Evolutionary conservation across 495 filamentous ascomycete genomes (phyloP).

Genomic region (Penicillium cataractarum): DNA sequence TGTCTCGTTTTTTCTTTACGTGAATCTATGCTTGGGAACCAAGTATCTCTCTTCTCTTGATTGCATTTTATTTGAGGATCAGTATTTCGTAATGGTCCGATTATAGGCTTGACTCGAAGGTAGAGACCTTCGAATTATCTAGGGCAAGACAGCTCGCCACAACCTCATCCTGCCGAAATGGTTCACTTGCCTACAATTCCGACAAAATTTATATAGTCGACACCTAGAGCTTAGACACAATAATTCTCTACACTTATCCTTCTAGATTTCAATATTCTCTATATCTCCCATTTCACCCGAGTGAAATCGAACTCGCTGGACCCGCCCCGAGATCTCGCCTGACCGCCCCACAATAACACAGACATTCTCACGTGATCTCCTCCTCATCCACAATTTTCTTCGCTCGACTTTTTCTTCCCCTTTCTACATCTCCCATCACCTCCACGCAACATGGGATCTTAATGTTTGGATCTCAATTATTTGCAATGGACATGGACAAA

Average conservation of each 20-base stretch:
- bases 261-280: too few species aligned
- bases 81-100: not conserved
- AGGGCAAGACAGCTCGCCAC: too few species aligned
- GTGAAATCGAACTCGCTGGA: not conserved
- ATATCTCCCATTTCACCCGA: too few species aligned
- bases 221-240: too few species aligned
- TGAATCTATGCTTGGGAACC: slow-evolving; percentile 1
- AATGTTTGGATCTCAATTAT: slow-evolving; percentile 10
- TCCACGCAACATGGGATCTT: slow-evolving; percentile 5
- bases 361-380: slow-evolving; percentile 4
- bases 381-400: slow-evolving; percentile 16
- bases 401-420: slow-evolving; percentile 14
- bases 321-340: not conserved
- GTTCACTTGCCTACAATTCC: too few species aligned
- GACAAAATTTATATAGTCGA: too few species aligned
- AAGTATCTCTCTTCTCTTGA: slow-evolving; percentile 3
- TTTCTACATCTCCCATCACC: slow-evolving; percentile 7
- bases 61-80: not conserved
- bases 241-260: too few species aligned
- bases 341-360: not conserved
- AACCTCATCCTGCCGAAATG: too few species aligned
- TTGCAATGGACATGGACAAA: not conserved
- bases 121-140: not conserved
- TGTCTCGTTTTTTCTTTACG: not conserved
- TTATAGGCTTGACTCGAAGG: not conserved